Percentiles rank a stretch among this genome's conserved stretches.
phyloP scores from a whole-genome alignment of 1,284 basidiomycete species.

The Puccinia coronata region DNA sequence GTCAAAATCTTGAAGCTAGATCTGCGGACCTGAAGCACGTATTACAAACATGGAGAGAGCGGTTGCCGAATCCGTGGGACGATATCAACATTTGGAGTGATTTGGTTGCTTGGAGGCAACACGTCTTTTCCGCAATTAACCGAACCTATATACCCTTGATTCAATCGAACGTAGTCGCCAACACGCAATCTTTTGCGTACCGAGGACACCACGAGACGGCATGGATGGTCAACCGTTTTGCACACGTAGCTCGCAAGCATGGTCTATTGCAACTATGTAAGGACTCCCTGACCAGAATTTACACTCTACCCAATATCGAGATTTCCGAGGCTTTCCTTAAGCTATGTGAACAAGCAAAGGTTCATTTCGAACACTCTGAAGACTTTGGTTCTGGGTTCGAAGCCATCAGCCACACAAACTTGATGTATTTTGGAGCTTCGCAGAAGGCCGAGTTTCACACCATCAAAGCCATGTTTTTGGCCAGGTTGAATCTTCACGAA shows the following conservation, averaged over 20 bases:
- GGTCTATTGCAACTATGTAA: slow-evolving; percentile 95
- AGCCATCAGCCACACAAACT: slow-evolving; percentile 98
- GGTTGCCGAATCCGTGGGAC: slow-evolving; percentile 91
- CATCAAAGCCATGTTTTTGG: slow-evolving; percentile 99
- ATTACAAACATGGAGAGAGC: slow-evolving; percentile 93
- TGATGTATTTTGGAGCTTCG: slow-evolving; percentile 91
- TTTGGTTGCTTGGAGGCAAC: slow-evolving; percentile 95
- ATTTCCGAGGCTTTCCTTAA: slow-evolving; percentile 99
- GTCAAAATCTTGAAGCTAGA: slow-evolving; percentile 87
- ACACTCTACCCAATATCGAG: slow-evolving; percentile 98
- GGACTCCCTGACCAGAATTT: slow-evolving; percentile 92
- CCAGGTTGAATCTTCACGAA: slow-evolving; percentile 79
- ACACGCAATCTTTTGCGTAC: slow-evolving; percentile 80
- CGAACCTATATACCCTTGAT: slow-evolving; percentile 93
- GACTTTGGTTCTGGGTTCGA: slow-evolving; percentile 92
- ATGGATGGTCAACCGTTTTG: slow-evolving; percentile 99
- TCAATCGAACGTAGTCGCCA: slow-evolving; percentile 62
- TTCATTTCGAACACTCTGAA: slow-evolving; percentile 93
- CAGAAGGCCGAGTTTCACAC: slow-evolving; percentile 99
- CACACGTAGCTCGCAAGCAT: slow-evolving; percentile 98
- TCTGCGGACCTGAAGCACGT: slow-evolving; percentile 94
- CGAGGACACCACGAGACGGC: slow-evolving; percentile 99
- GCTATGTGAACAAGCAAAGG: slow-evolving; percentile 97
- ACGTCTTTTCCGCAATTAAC: slow-evolving; percentile 87
- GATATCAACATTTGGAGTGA: slow-evolving; percentile 99